These are phyloP conservation scores for Neurospora pannonica DNA, from an alignment of 495 filamentous ascomycete genomes.

Conservation along the genomic window DNA sequence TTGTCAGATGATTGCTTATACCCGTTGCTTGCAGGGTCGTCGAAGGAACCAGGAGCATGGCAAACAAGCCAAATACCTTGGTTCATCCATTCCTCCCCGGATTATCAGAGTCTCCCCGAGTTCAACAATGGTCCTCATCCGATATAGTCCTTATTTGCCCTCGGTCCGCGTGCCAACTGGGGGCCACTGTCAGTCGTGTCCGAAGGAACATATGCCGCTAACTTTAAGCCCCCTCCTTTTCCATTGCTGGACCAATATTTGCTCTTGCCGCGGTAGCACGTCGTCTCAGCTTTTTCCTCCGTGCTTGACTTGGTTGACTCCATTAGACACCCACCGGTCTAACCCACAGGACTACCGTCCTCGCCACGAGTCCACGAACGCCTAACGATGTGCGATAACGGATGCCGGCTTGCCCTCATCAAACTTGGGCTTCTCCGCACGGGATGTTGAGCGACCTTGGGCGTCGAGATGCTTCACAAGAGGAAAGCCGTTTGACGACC, in stretches of 20 bases:
- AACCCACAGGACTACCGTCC: background rate
- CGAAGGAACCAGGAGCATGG: background rate
- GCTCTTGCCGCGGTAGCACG: background rate
- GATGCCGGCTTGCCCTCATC: background rate
- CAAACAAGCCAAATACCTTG: background rate
- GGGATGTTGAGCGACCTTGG: background rate
- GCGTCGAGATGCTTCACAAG: background rate
- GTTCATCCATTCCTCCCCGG: background rate
- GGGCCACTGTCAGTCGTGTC: background rate
- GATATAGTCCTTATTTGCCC: background rate
- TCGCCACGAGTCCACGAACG: background rate
- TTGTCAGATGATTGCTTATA: background rate
- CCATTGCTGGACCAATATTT: background rate
- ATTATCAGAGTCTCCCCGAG: background rate
- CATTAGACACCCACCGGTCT: background rate
- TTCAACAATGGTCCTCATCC: background rate
- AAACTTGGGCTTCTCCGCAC: background rate
- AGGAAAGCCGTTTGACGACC: background rate
- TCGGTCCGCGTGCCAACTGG: background rate
- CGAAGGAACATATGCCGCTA: background rate
- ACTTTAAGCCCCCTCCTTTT: background rate
- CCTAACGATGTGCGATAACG: background rate
- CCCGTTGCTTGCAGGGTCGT: background rate
- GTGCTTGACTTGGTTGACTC: background rate
- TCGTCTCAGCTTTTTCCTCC: background rate